Evolutionary conservation across 1,284 basidiomycete species (phyloP), one percentile per base, ranked within the genome.

Genomic region (Exsudoporus floridanus): DNA sequence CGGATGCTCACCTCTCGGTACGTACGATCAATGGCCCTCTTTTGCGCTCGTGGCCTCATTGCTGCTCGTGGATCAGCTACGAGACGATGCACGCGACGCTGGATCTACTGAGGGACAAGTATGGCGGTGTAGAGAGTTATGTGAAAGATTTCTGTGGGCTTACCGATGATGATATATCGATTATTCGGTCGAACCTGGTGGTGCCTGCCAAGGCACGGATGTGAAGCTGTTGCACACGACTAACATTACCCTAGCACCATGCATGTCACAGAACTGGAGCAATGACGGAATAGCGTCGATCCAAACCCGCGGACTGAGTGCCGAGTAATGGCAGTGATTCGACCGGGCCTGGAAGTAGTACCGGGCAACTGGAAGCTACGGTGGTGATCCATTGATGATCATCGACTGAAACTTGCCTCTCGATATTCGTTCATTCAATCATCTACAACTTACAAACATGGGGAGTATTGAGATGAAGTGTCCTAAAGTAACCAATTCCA

Each of bases 1-100:
- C 89, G 87, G 58, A 88, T 90, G 87, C 80, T 90, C 42, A 81
- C 83, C 4, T 89, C 86, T 60, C 78, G 84, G 88, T 88, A 64
- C 52, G 48, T 43, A 28, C 25, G 10, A 39, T 31, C 41, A 27
- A 31, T 45, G 35, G 6, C 37, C n/a, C 2, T 18, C 10, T 39
- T 42, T 37, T 31, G 27, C 23, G 27, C 25, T 34, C 27, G 37
- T 34, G 25, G 23, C 1, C 46, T 49, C 35, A 46, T 23, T 45
- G 9, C 23, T 47, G 10, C 31, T 27, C 14, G 19, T 30, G 33
- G 25, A 3, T 28, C 56, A 90, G 87, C 48, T 76, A 76, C 38
- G 85, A 86, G 60, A 88, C 86, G 1, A 90, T 90, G 88, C 59
- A 74, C 3, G 81, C 84, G 2, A 87, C 88, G 63, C 73, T 90